Base-by-base conservation (phyloP, 108 stramenopile genomes). In the Nitzschia inconspicua region DNA sequence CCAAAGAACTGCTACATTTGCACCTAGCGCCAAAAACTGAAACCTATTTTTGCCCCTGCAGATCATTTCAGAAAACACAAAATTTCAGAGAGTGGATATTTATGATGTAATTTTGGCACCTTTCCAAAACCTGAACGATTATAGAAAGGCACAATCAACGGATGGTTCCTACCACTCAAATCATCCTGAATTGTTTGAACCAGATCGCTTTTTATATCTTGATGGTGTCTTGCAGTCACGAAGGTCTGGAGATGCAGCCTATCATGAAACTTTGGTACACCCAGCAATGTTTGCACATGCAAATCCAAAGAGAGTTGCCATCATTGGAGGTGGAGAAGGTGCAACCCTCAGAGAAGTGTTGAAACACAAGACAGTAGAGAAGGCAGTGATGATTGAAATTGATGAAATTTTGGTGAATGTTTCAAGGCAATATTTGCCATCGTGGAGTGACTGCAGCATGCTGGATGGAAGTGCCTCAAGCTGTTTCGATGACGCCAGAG, bases 181-280 rank as follows among this genome's bases (percentile, higher is more conserved):
- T 22, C 22, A 70, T 35, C 72, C 78, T 4, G 74, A 81, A 19
- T 32, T 76, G 8, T 84, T 76, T 51, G 56, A 26, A 22, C 80
- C 85, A 3, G 72, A 88, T 70, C 78, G 80, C 1, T 47, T 76
- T 1, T 41, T 92, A 19, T 88, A 68, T 49, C 52, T 87, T 43
- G 89, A 83, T 76, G 86, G 86, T 16, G 70, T 85, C 3, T 16
- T 79, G 14, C 89, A 91, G 50, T 79, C 77, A 8, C 63, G 70
- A n/a, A 47, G 43, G 7, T 58, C 55, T 40, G 85, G 84, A 1
- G 79, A 85, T 54, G 77, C 61, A 5, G 57, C 69, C n/a, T 96
- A 96, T 68, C 93, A 94, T 62, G 95, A 96, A 68, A 53, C 73
- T 5, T 73, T 96, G 9, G 92, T 96, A 8, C 95, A 96, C 57